Conservation (phyloP, 2,329 filamentous ascomycete species). For the Aspergillus arachidicola region DNA sequence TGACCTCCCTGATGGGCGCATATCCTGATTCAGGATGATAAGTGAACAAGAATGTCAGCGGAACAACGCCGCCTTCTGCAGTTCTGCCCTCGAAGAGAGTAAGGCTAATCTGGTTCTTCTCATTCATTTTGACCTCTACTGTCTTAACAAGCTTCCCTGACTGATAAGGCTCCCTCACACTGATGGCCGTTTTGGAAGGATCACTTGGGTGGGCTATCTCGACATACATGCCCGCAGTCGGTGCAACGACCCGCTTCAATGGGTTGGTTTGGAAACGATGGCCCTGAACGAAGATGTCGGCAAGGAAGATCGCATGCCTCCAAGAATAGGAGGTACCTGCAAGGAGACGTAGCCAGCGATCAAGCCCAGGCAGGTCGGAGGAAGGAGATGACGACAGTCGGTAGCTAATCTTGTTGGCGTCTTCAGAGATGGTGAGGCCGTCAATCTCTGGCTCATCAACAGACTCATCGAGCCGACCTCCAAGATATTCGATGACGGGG, state of each 20-base stretch:
- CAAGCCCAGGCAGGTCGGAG: constrained; percentile 72
- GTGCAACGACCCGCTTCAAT: constrained; percentile 86
- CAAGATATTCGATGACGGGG: constrained; percentile 91
- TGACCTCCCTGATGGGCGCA: constrained; percentile 95
- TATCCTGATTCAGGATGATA: constrained; percentile 96
- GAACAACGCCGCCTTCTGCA: constrained; percentile 77
- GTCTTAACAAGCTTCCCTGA: constrained; percentile 87
- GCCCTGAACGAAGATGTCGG: constrained; percentile 91
- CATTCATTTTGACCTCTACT: constrained; percentile 76
- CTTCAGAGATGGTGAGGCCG: constrained; percentile 79
- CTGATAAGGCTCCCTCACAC: constrained; percentile 82
- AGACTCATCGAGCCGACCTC: constrained; percentile 74
- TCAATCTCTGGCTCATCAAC: constrained; percentile 78
- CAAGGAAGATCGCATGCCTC: constrained; percentile 91
- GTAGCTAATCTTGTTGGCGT: constrained; percentile 79
- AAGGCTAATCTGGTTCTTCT: constrained; percentile 78
- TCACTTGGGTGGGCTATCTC: constrained; percentile 84
- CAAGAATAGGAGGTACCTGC: constrained; percentile 86
- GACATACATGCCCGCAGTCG: constrained; percentile 81
- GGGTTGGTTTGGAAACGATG: constrained; percentile 98
- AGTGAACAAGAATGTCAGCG: constrained; percentile 82
- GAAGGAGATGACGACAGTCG: constrained; percentile 76
- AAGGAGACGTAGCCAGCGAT: constrained; percentile 85
- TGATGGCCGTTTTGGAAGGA: constrained; percentile 79
- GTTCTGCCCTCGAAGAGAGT: constrained; percentile 93